Percentiles rank a stretch among this genome's conserved stretches.
Evolutionary conservation across 257 asterid genomes (phyloP).

Genomic region (Capsicum pubescens): DNA sequence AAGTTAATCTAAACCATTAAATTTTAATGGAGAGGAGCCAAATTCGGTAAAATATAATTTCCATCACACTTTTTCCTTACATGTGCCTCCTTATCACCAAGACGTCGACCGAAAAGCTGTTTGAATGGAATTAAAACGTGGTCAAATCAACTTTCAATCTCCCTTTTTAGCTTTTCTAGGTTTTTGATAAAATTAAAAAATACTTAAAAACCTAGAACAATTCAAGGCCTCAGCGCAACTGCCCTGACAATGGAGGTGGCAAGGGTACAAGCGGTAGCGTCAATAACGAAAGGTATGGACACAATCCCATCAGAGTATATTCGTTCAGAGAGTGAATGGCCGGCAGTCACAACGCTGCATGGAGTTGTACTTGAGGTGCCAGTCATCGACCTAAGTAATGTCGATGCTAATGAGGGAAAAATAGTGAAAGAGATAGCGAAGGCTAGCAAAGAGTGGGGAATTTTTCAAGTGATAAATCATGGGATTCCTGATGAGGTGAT

Average conservation of each 20-base stretch:
- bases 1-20: too few relatives aligned
- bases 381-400: constrained; percentile 37
- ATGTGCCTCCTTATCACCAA: too few relatives aligned
- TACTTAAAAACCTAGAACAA: background rate
- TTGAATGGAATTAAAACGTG: too few relatives aligned
- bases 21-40: too few relatives aligned
- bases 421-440: constrained; percentile 29
- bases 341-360: constrained; percentile 40
- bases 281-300: constrained; percentile 24
- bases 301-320: constrained; percentile 43
- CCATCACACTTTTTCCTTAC: too few relatives aligned
- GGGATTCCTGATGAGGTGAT: constrained; percentile 45
- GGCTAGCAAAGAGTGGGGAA: constrained; percentile 48
- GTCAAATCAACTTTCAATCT: too few relatives aligned
- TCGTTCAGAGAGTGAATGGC: constrained; percentile 45
- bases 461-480: constrained; percentile 49
- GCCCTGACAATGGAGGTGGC: constrained; percentile 36
- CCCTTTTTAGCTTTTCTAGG: too few relatives aligned
- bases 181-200: too few relatives aligned
- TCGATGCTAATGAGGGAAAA: constrained; percentile 11
- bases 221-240: background rate
- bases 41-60: too few relatives aligned
- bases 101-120: too few relatives aligned
- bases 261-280: constrained; percentile 45
- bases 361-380: constrained; percentile 44